Percentiles rank a stretch among this genome's conserved stretches.
Conservation (phyloP, 2,329 filamentous ascomycete species). For the Pestalotiopsis sp. region DNA sequence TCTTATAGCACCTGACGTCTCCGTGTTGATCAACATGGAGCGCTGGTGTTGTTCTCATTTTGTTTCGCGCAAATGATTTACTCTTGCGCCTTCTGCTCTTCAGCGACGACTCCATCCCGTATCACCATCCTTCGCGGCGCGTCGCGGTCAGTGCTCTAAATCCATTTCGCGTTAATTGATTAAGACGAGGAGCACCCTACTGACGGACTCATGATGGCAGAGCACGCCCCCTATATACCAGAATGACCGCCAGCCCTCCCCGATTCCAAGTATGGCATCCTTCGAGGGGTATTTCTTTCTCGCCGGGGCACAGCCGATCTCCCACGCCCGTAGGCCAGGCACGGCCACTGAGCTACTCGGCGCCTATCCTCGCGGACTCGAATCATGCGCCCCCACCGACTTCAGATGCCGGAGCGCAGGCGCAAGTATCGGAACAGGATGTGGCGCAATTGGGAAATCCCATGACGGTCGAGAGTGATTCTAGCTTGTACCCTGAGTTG, state of each 20-base stretch:
- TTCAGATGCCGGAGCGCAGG: background rate
- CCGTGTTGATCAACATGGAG: conserved; percentile 25
- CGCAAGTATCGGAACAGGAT: background rate
- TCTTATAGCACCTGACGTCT: background rate
- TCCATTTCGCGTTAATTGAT: conserved; percentile 10
- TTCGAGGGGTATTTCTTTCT: conserved; percentile 33
- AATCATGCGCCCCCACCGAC: background rate
- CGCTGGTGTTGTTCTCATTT: conserved; percentile 18
- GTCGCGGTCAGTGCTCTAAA: background rate
- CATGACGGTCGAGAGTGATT: background rate
- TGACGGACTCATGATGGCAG: background rate
- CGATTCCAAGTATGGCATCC: conserved; percentile 34
- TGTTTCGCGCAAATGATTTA: conserved; percentile 24
- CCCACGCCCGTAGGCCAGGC: background rate
- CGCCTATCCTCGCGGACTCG: conserved; percentile 8
- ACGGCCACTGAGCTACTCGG: conserved; percentile 15
- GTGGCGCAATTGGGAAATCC: background rate
- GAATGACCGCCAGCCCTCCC: conserved; percentile 28
- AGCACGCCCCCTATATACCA: conserved; percentile 14
- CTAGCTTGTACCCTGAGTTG: background rate
- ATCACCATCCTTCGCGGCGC: background rate
- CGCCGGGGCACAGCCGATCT: conserved; percentile 14
- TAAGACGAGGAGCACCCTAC: background rate
- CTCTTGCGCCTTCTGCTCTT: conserved; percentile 29
- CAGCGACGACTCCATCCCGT: conserved; percentile 11